A percentile compares a stretch with the other conserved stretches of the same genome.
Evolutionary conservation across 163 green algal genomes (phyloP).

Genomic region (Chlamydomonas reinhardtii): DNA sequence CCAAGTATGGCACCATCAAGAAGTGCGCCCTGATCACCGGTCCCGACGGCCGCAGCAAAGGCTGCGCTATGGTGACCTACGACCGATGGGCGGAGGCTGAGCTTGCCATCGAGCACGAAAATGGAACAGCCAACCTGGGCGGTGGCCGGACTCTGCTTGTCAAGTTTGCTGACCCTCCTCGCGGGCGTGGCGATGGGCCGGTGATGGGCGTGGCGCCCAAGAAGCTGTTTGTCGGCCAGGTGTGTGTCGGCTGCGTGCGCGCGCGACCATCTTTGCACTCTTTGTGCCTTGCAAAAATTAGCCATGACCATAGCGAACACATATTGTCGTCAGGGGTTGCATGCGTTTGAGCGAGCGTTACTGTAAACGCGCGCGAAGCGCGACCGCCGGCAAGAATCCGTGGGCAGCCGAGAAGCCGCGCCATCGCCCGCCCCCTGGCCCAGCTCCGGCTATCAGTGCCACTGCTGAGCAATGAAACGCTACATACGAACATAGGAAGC

Average conservation of each 20-base stretch:
- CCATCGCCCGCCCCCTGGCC: no score
- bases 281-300: no score
- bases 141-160: slow-evolving; percentile 80
- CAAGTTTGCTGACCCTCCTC: slow-evolving; percentile 87
- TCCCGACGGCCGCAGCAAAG: slow-evolving; percentile 73
- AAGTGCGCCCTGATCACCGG: slow-evolving; percentile 73
- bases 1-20: slow-evolving; percentile 73
- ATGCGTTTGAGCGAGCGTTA: no score
- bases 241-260: slow-evolving; percentile 57
- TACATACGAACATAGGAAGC: no score
- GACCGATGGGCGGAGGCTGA: slow-evolving; percentile 80
- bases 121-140: slow-evolving; percentile 77
- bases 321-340: no score
- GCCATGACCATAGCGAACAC: no score
- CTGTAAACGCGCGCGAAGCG: no score
- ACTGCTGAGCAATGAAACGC: no score
- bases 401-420: no score
- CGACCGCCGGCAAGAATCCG: no score
- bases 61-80: slow-evolving; percentile 81
- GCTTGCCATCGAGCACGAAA: slow-evolving; percentile 74
- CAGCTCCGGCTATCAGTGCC: no score
- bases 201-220: slow-evolving; percentile 84
- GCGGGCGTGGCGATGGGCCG: slow-evolving; percentile 67
- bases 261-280: slow-evolving; percentile 3
- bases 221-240: slow-evolving; percentile 93